Evolutionary conservation across 192 early-diverging fungal genomes (phyloP), one percentile per base, ranked within the genome.

Genomic region (Pilobolus umbonatus): DNA sequence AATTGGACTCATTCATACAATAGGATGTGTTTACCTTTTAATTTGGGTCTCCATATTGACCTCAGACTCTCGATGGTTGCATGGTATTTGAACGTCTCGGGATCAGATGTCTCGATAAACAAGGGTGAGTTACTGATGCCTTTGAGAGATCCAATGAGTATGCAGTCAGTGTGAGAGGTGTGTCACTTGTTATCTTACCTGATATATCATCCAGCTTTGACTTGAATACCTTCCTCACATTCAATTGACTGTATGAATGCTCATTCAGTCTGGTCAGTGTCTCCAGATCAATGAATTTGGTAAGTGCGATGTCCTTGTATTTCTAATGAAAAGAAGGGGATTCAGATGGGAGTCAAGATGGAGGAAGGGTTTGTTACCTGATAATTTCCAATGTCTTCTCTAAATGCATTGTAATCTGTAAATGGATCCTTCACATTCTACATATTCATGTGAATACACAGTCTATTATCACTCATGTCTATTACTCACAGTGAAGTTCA

Each of bases 181-280:
- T n/a, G n/a, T n/a, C n/a, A n/a, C 49, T 6, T 55, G 50, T 59
- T 61, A 69, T n/a, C n/a, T n/a, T n/a, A 56, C 77, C 78, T 12
- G 78, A 77, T 22, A 80, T 69, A 62, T 80, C 78, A 22, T 80
- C 78, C 9, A 80, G 57, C 39, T 80, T 80, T 12, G 72, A 75
- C n/a, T 80, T 80, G 5, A 80, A 52, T 0, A 71, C 78, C 31
- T 77, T 76, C 19, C 69, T 73, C 21, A 80, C 73, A 38, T 75
- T 75, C 0, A 77, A 56, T n/a, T 67, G 73, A 7, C 65, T 62
- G 5, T 39, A 62, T 53, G 44, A 67, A 54, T 51, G 63, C 62
- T 64, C 68, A 63, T 57, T 71, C 49, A 62, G 53, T 54, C 30
- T 71, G 43, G 53, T 47, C 48, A 60, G 34, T 45, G 71, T 77